Conservation (phyloP, 257 asterid genomes). For the Solanum rostratum region DNA sequence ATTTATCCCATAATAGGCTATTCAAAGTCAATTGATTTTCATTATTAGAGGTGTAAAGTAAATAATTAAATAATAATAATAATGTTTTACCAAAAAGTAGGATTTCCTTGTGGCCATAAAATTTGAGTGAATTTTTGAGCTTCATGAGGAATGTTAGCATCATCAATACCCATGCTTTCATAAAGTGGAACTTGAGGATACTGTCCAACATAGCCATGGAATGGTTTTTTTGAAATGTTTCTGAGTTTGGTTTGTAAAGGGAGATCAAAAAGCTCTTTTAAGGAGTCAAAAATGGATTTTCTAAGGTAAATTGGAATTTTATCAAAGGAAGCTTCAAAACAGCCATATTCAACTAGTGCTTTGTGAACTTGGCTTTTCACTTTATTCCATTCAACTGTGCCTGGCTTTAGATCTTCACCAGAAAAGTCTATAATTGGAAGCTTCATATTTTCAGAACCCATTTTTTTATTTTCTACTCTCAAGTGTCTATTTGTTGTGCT, state of each 20-base stretch:
- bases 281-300: constrained; percentile 17
- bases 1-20: background rate
- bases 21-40: background rate
- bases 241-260: constrained; percentile 35
- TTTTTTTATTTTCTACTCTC: background rate
- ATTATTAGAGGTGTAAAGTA: background rate
- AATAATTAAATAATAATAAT: background rate
- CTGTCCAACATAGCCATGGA: constrained; percentile 59
- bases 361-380: constrained; percentile 20
- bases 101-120: constrained; percentile 57
- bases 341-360: constrained; percentile 44
- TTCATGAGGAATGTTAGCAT: constrained; percentile 14
- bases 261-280: constrained; percentile 41
- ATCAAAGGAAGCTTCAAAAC: constrained; percentile 48
- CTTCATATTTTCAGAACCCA: constrained; percentile 31
- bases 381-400: constrained; percentile 20
- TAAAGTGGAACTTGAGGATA: constrained; percentile 35
- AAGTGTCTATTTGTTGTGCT: background rate
- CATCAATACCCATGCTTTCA: constrained; percentile 53
- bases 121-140: constrained; percentile 19
- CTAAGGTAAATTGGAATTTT: constrained; percentile 16
- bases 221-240: constrained; percentile 38
- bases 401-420: constrained; percentile 10
- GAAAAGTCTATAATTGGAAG: constrained; percentile 47
- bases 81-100: constrained; percentile 26